phyloP scores from a whole-genome alignment of 2,329 filamentous ascomycete genomes.

The Cordyceps cicadae region DNA sequence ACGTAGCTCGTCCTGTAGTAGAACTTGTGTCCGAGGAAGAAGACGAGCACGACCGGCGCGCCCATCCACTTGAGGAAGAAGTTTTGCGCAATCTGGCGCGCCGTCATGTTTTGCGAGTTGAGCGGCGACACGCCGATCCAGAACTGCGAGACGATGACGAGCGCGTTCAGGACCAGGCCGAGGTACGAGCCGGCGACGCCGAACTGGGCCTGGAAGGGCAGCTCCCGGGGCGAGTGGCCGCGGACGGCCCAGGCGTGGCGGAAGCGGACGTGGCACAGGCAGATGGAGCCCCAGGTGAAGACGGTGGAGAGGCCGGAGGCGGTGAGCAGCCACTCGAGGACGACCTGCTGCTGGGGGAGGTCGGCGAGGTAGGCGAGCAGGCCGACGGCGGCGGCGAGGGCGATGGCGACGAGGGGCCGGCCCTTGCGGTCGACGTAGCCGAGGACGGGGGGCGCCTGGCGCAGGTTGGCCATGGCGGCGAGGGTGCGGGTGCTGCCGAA shows the following conservation, averaged over 20 bases:
- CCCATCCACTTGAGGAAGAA: conserved; percentile 63
- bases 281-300: conserved; percentile 62
- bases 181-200: conserved; percentile 68
- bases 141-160: conserved; percentile 70
- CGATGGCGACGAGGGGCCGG: conserved; percentile 61
- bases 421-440: conserved; percentile 69
- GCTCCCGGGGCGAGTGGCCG: conserved; percentile 57
- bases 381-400: conserved; percentile 53
- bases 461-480: conserved; percentile 72
- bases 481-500: conserved; percentile 78
- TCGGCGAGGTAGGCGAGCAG: conserved; percentile 65
- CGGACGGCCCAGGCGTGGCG: conserved; percentile 49
- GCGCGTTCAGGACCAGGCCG: conserved; percentile 61
- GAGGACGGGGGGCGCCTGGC: conserved; percentile 62
- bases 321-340: conserved; percentile 69
- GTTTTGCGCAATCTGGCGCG: conserved; percentile 39
- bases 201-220: conserved; percentile 67
- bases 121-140: conserved; percentile 71
- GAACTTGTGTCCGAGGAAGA: conserved; percentile 64
- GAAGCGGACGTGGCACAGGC: conserved; percentile 57
- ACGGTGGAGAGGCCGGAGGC: conserved; percentile 58
- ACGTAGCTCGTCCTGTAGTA: conserved; percentile 58
- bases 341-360: conserved; percentile 44
- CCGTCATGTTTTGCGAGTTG: conserved; percentile 36
- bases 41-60: conserved; percentile 52